These are phyloP conservation scores for Magnolia kwangsiensis DNA, from an alignment of 164 flowering plant species.

Conservation along the genomic window DNA sequence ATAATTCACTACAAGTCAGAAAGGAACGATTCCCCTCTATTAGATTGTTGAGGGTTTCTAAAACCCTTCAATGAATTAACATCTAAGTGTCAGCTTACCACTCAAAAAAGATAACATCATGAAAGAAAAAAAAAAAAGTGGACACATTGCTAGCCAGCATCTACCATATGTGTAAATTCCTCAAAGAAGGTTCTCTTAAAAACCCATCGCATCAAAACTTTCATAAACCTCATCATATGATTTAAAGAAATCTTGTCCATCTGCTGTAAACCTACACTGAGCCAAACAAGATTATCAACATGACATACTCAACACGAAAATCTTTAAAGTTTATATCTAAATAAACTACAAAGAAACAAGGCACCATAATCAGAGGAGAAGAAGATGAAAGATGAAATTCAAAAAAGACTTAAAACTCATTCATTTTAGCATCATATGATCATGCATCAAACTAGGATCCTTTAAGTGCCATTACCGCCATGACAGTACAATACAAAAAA, in stretches of 20 bases:
- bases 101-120: background rate
- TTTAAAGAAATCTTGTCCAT: no score
- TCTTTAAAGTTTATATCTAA: background rate
- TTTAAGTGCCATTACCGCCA: background rate
- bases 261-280: slow-evolving; percentile 22
- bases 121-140: background rate
- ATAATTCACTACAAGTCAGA: no score
- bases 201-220: no score
- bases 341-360: background rate
- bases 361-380: background rate
- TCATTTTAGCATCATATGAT: background rate
- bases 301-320: background rate
- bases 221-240: no score
- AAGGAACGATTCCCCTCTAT: no score
- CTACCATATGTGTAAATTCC: slow-evolving; percentile 81
- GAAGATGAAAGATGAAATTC: no score
- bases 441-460: slow-evolving; percentile 23
- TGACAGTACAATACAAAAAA: background rate
- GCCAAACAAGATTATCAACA: background rate
- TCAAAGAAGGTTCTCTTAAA: slow-evolving; percentile 36
- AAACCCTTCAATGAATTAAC: no score
- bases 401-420: no score
- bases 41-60: no score
- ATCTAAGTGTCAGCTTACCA: no score
- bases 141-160: background rate